Conservation (phyloP, 2,329 filamentous ascomycete species). For the Aspergillus sp. region DNA sequence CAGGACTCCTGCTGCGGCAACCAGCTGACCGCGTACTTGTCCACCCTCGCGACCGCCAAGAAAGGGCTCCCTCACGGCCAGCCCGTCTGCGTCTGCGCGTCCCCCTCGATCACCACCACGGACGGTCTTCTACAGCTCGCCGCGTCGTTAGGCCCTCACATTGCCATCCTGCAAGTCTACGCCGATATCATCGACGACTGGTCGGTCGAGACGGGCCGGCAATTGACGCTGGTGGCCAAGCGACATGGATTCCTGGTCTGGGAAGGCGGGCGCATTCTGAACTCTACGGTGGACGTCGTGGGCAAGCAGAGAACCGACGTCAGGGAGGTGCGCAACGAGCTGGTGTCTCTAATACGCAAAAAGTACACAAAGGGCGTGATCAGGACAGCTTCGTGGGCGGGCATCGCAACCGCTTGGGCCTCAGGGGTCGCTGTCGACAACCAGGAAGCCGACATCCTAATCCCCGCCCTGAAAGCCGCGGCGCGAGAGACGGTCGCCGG, state of each 20-base stretch:
- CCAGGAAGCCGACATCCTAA: constrained; percentile 32
- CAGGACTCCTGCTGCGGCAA: constrained; percentile 20
- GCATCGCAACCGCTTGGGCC: constrained; percentile 31
- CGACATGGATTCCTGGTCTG: constrained; percentile 31
- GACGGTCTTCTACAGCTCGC: constrained; percentile 47
- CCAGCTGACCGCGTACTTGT: constrained; percentile 29
- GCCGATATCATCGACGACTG: constrained; percentile 55
- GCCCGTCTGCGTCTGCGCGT: constrained; percentile 40
- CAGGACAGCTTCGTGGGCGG: constrained; percentile 31
- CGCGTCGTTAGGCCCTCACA: constrained; percentile 50
- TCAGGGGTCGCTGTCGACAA: constrained; percentile 25
- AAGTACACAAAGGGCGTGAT: constrained; percentile 32
- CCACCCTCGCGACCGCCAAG: constrained; percentile 23
- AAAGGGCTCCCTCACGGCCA: constrained; percentile 28
- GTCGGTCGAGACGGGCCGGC: constrained; percentile 44
- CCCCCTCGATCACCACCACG: constrained; percentile 49
- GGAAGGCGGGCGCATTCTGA: constrained; percentile 33
- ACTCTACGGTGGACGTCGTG: constrained; percentile 25
- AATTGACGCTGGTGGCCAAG: constrained; percentile 26
- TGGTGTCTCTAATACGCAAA: constrained; percentile 27
- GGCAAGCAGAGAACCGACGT: constrained; percentile 18
- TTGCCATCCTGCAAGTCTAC: constrained; percentile 53
- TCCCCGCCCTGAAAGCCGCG: constrained; percentile 34
- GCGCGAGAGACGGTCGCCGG: constrained; percentile 32
- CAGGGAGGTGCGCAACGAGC: constrained; percentile 20